phyloP scores from a whole-genome alignment of 345 rosid species.

The Adansonia digitata region DNA sequence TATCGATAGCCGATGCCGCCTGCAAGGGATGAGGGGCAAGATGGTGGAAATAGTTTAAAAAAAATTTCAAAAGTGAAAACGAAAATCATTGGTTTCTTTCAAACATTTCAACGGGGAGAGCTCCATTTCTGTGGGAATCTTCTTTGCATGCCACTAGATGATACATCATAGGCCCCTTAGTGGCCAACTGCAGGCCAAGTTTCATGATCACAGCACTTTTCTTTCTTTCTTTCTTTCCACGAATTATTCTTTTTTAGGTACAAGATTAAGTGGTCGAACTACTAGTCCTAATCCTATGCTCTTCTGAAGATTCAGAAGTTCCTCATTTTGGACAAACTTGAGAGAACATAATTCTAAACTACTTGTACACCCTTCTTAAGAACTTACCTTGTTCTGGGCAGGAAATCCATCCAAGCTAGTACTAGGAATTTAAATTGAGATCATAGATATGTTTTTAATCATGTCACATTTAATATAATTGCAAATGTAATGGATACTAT shows the following conservation, averaged over 20 bases:
- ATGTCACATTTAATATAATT: too few relatives aligned
- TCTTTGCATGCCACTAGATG: background rate
- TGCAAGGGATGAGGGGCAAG: background rate
- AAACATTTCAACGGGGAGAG: background rate
- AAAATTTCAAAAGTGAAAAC: background rate
- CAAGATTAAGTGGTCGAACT: background rate
- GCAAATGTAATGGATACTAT: too few relatives aligned
- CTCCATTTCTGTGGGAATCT: background rate
- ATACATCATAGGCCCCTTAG: background rate
- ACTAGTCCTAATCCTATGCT: background rate
- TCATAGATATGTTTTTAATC: too few relatives aligned
- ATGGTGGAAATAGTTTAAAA: background rate
- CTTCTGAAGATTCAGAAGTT: background rate
- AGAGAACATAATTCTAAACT: background rate
- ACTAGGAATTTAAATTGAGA: too few relatives aligned
- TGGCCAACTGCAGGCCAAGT: background rate
- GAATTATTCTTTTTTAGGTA: too few relatives aligned
- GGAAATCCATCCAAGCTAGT: background rate
- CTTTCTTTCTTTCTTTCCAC: background rate
- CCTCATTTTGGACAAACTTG: background rate
- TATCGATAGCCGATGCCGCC: too few relatives aligned
- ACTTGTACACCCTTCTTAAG: background rate
- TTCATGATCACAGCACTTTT: background rate
- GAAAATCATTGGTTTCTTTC: background rate
- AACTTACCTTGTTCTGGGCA: background rate